These are phyloP conservation scores for Parachaetomium inaequale DNA, from an alignment of 495 filamentous ascomycete genomes.

Conservation along the genomic window DNA sequence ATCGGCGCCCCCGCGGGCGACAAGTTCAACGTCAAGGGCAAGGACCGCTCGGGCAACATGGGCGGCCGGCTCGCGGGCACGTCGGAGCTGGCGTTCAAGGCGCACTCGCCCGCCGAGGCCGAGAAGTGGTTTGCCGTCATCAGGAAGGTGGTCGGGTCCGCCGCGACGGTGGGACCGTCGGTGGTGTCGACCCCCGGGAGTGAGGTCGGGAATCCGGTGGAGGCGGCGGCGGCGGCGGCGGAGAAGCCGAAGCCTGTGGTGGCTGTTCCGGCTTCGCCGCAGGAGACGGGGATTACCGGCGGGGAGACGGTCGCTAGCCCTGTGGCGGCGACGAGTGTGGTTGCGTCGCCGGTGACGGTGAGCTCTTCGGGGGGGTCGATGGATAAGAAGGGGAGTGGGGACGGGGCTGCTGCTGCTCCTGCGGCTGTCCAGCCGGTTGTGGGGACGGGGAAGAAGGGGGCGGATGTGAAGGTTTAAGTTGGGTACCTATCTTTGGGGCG, in stretches of 20 bases:
- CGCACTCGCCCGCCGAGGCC: conserved; percentile 68
- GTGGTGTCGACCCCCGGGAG: conserved; percentile 17
- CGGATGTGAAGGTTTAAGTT: neutral
- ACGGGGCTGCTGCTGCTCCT: neutral
- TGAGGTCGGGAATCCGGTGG: conserved; percentile 1
- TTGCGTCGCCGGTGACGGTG: neutral
- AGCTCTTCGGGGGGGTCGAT: neutral
- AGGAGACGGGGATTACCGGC: conserved; percentile 35
- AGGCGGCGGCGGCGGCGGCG: neutral
- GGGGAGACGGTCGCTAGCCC: conserved; percentile 38
- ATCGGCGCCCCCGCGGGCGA: conserved; percentile 69
- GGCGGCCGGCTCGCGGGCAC: conserved; percentile 51
- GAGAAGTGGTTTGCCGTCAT: conserved; percentile 80
- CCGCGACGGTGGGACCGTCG: conserved; percentile 34
- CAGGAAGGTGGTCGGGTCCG: conserved; percentile 42
- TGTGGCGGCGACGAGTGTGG: neutral
- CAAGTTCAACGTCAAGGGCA: conserved; percentile 94
- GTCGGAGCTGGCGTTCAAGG: conserved; percentile 56
- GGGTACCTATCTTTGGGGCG: neutral
- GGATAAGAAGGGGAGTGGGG: neutral
- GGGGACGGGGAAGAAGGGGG: neutral
- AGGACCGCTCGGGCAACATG: conserved; percentile 60
- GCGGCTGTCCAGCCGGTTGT: neutral
- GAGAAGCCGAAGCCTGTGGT: conserved; percentile 24
- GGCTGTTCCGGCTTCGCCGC: conserved; percentile 23